phyloP scores from a whole-genome alignment of 208 protist genomes.

The Entamoeba moshkovskii region DNA sequence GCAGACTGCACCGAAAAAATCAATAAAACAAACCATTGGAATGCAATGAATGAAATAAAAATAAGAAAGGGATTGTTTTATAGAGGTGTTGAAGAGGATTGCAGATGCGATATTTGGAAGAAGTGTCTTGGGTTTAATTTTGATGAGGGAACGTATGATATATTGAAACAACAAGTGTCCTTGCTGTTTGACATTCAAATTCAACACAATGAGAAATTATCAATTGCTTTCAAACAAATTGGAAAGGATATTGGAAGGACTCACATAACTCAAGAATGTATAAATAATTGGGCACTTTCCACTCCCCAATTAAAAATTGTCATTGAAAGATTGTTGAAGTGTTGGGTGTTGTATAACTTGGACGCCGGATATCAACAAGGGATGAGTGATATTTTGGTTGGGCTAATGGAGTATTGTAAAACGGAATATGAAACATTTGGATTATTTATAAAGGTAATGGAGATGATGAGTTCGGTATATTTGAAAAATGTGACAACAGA shows the following conservation, averaged over 20 bases:
- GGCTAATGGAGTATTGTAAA: not conserved
- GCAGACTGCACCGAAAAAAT: not conserved
- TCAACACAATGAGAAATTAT: not conserved
- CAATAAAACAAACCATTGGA: not conserved
- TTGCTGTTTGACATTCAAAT: not conserved
- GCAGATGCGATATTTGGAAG: not conserved
- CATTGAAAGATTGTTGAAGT: not conserved
- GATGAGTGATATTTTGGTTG: not conserved
- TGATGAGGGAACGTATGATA: not conserved
- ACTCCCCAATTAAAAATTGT: not conserved
- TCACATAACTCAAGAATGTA: not conserved
- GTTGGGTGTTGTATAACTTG: not conserved
- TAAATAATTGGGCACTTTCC: not conserved
- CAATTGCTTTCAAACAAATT: not conserved
- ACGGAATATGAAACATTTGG: not conserved
- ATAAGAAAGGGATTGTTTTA: not conserved
- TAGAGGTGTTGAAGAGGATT: not conserved
- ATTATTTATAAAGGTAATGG: not conserved
- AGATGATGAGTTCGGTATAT: not conserved
- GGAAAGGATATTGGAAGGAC: not conserved
- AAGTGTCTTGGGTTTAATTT: not conserved
- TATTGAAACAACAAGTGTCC: not conserved
- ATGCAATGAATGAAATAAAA: not conserved
- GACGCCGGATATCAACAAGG: not conserved
- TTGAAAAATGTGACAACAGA: not conserved